Conservation (phyloP, 768 basidiomycete species). For the Rhizopogon salebrosus region DNA sequence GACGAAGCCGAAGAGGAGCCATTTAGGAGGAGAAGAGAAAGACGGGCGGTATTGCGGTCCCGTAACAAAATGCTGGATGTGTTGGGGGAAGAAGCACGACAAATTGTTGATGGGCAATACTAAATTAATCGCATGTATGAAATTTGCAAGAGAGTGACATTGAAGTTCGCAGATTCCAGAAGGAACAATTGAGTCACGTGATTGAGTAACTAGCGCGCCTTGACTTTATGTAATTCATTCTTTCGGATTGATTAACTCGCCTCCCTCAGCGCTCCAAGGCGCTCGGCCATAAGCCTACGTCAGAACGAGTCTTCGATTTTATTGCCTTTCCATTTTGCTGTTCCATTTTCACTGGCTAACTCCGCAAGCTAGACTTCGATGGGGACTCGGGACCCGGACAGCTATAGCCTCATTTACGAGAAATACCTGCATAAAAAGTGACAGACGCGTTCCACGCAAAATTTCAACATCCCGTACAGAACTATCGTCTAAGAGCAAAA, state of each 20-base stretch:
- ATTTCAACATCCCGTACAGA: neutral
- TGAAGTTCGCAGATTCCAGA: too few species aligned
- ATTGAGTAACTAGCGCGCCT: too few species aligned
- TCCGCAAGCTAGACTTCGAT: neutral
- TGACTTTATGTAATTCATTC: too few species aligned
- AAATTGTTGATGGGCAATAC: constrained; percentile 1
- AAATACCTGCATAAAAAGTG: neutral
- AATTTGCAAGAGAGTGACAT: too few species aligned
- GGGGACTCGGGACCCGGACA: neutral
- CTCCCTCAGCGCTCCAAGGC: too few species aligned
- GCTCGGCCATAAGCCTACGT: too few species aligned
- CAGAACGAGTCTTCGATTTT: too few species aligned
- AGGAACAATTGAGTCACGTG: too few species aligned
- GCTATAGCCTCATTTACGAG: neutral
- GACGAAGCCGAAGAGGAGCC: constrained; percentile 1
- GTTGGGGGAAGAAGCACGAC: constrained; percentile 6
- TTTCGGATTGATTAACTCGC: too few species aligned
- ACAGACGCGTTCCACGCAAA: neutral
- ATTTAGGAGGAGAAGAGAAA: constrained; percentile 1
- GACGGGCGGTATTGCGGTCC: constrained; percentile 3
- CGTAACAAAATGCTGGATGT: constrained; percentile 7
- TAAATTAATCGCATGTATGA: too few species aligned
- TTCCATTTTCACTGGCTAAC: too few species aligned
- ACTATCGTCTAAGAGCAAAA: constrained; percentile 1
- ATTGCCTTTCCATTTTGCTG: too few species aligned